phyloP scores from a whole-genome alignment of 2,329 filamentous ascomycete genomes.

The Colletotrichum horii region DNA sequence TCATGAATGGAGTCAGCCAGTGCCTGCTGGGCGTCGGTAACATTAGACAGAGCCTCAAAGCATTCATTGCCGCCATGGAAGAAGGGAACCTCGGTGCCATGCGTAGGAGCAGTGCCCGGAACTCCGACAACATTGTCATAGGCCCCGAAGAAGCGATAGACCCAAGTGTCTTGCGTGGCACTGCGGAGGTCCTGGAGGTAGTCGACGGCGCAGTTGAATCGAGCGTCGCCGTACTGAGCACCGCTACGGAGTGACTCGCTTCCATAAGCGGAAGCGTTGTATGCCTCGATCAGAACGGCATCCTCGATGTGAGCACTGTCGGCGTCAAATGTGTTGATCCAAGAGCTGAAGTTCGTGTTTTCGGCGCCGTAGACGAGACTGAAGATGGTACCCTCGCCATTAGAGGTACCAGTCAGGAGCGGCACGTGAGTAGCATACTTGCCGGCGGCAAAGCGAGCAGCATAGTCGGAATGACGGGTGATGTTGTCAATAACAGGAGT shows the following conservation, averaged over 20 bases:
- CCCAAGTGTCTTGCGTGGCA: conserved; percentile 42
- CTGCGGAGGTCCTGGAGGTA: conserved; percentile 44
- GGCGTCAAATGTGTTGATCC: conserved; percentile 41
- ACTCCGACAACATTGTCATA: conserved; percentile 44
- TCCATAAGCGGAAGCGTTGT: conserved; percentile 38
- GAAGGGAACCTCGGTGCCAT: conserved; percentile 48
- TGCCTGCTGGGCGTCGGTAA: conserved; percentile 42
- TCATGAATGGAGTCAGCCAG: conserved; percentile 45
- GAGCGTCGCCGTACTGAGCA: conserved; percentile 48
- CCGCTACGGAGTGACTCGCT: conserved; percentile 45
- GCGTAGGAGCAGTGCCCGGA: conserved; percentile 38
- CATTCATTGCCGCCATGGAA: conserved; percentile 50
- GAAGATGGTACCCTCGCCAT: conserved; percentile 42
- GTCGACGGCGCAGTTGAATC: conserved; percentile 48
- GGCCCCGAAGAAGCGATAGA: conserved; percentile 46
- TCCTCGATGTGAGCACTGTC: conserved; percentile 43
- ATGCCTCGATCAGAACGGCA: conserved; percentile 33
- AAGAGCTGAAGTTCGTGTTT: conserved; percentile 32
- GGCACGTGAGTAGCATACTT: conserved; percentile 38
- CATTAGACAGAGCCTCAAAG: conserved; percentile 34
- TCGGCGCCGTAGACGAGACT: conserved; percentile 36
- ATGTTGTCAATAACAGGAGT: conserved; percentile 39
- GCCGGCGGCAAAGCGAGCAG: conserved; percentile 27
- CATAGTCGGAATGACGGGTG: conserved; percentile 37
- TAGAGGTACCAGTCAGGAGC: conserved; percentile 37